Evolutionary conservation across 208 protist species (phyloP).

Genomic region (Trichomonas gallinae): DNA sequence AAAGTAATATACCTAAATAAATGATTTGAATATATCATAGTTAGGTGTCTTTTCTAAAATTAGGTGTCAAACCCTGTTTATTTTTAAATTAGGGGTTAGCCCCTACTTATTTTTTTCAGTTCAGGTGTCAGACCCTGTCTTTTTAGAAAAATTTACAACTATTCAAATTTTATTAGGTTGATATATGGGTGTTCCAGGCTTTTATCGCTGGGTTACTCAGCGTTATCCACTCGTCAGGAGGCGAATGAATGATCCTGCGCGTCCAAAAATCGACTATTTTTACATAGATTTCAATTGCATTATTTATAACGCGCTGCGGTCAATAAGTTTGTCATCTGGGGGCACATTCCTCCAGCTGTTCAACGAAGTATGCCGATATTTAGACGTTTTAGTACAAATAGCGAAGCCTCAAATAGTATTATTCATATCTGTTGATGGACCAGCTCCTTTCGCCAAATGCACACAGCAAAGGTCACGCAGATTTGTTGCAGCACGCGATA

Average conservation of each 20-base stretch:
- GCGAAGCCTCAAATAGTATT: neutral
- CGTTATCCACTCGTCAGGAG: neutral
- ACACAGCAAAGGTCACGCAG: neutral
- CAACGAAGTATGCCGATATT: neutral
- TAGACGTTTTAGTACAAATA: neutral
- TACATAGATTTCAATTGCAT: conserved; percentile 18
- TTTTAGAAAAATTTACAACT: neutral
- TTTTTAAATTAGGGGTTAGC: too few species aligned
- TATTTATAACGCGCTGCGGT: neutral
- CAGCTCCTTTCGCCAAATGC: neutral
- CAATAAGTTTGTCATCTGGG: neutral
- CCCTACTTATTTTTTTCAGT: too few species aligned
- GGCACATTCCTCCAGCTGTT: neutral
- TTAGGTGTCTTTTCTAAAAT: too few species aligned
- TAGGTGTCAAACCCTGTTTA: too few species aligned
- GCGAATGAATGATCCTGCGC: neutral
- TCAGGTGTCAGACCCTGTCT: too few species aligned
- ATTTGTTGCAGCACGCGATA: neutral
- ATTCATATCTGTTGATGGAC: neutral
- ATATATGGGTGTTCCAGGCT: conserved; percentile 13
- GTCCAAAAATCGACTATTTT: neutral
- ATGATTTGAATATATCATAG: too few species aligned
- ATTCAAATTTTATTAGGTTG: neutral
- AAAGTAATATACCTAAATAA: too few species aligned
- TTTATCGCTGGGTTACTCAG: neutral